Base-by-base conservation (phyloP, 805 yeast genomes). In the Cyberlindnera lachancei region DNA sequence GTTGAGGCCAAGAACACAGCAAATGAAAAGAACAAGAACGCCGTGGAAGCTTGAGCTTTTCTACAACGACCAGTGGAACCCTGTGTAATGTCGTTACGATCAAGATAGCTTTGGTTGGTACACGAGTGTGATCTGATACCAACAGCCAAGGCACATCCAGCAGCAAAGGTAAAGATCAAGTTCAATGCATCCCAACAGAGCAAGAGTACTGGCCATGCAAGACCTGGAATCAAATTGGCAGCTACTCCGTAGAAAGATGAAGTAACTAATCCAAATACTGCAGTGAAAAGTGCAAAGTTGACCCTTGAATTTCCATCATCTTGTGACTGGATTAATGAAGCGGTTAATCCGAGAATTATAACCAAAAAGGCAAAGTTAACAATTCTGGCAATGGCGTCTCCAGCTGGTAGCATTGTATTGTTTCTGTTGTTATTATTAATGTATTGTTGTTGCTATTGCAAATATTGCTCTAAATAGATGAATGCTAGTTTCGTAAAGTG, bases 101-200 rank as follows among this genome's bases (percentile, higher is more conserved):
- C 66, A 45, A 87, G 39, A 70, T 84, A 87, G 35, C 25, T 37
- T 41, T 65, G 45, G 75, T 86, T 81, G 48, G 66, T 38, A 71
- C 98, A 90, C 25, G 94, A 80, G 71, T 87, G 96, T 44, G 69
- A 70, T 62, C 88, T 76, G 55, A 83, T 77, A 52, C 78, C 94
- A 39, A 85, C 94, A 33, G 97, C 97, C 55, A 92, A 68, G 33
- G 95, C 95, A 37, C 94, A 77, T 52, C 88, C 97, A 45, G 85
- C 97, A 30, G 97, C 77, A 60, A 92, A 85, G 36, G 95, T 78
- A 78, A 92, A 92, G 48, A 88, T 82, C 49, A 77, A 63, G 73
- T 87, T 87, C 63, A 92, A 68, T 66, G 86, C 79, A 69, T 92
- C 98, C 55, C 85, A 65, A 35, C 65, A 49, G 38, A 80, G 75